Conservation (phyloP, 345 rosid species). For the Eucalyptus rudis region DNA sequence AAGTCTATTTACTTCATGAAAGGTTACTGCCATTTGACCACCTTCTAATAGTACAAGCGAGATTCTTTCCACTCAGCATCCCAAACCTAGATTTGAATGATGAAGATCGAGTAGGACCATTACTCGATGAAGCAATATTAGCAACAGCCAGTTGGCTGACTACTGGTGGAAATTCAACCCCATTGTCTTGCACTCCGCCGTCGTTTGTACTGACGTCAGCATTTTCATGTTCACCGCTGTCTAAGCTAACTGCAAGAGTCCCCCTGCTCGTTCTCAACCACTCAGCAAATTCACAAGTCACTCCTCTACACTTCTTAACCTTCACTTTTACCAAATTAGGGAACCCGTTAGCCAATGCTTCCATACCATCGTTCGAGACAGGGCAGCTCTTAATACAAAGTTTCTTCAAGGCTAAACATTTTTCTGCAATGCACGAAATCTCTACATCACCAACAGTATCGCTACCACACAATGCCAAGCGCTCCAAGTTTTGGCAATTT, state of each 20-base stretch:
- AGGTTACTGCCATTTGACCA: slow-evolving; percentile 36
- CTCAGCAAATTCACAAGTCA: slow-evolving; percentile 22
- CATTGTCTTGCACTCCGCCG: slow-evolving; percentile 40
- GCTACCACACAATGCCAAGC: slow-evolving; percentile 66
- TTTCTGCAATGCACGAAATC: slow-evolving; percentile 52
- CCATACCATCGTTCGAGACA: slow-evolving; percentile 46
- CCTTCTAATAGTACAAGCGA: slow-evolving; percentile 72
- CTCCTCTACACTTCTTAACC: slow-evolving; percentile 74
- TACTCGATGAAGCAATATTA: slow-evolving; percentile 18
- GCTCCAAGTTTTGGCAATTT: slow-evolving; percentile 52
- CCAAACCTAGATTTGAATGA: slow-evolving; percentile 60
- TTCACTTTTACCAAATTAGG: slow-evolving; percentile 74
- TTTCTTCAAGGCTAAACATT: slow-evolving; percentile 63
- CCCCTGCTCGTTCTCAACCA: slow-evolving; percentile 12
- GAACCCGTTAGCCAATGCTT: slow-evolving; percentile 59
- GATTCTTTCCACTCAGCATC: slow-evolving; percentile 48
- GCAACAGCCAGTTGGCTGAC: slow-evolving; percentile 14
- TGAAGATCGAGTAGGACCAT: slow-evolving; percentile 34
- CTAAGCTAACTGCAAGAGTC: slow-evolving; percentile 45
- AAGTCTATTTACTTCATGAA: slow-evolving; percentile 3
- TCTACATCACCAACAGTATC: slow-evolving; percentile 63
- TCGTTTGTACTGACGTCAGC: slow-evolving; percentile 38
- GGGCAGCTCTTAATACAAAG: slow-evolving; percentile 69
- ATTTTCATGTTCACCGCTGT: slow-evolving; percentile 35
- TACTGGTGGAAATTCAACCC: slow-evolving; percentile 27